Evolutionary conservation across 2,329 filamentous ascomycete genomes (phyloP), one percentile per base, ranked within the genome.

Genomic region (Cladosporium sp.): DNA sequence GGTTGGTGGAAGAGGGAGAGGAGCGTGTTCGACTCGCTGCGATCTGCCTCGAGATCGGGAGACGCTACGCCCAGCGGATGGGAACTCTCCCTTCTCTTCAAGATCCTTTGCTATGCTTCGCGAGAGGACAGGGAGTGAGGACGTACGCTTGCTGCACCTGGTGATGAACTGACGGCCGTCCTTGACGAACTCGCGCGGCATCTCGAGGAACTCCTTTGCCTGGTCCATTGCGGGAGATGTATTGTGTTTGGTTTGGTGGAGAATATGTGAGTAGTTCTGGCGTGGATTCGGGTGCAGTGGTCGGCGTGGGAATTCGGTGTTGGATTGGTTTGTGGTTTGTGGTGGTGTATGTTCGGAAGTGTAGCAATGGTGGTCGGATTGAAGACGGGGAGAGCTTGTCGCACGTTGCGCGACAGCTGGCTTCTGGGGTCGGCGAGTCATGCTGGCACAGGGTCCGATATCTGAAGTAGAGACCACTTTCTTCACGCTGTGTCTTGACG

Each of bases 181-280:
- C 73, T 80, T 80, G 70, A 88, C 76, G 77, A 90, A 90, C 79
- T 89, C 86, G 76, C 82, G 82, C 72, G 88, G 88, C 76, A 88
- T 84, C 71, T 91, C 89, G 76, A 90, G 84, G 73, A 91, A 81
- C 76, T 91, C 88, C 78, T 90, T 87, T 73, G 91, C 78, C 78
- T 89, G 85, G 77, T 90, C 89, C 75, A 76, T 76, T 60, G 62
- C 70, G 55, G 28, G n/a, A 23, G 63, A 29, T 40, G 49, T 52
- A 21, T 35, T 29, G 49, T 33, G 21, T 29, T 44, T 14, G 28
- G 29, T 52, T 62, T 18, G n/a, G 16, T 14, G 21, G 31, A 28
- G 21, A 31, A n/a, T 29, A 21, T n/a, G 21, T 6, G 21, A 14
- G 18, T n/a, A 5, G 18, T n/a, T 31, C 31, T 49, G 57, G 37